Percentiles rank a stretch among this genome's conserved stretches.
These are phyloP conservation scores for Glebionis coronaria DNA, from an alignment of 129 eudicot species.

Conservation along the genomic window DNA sequence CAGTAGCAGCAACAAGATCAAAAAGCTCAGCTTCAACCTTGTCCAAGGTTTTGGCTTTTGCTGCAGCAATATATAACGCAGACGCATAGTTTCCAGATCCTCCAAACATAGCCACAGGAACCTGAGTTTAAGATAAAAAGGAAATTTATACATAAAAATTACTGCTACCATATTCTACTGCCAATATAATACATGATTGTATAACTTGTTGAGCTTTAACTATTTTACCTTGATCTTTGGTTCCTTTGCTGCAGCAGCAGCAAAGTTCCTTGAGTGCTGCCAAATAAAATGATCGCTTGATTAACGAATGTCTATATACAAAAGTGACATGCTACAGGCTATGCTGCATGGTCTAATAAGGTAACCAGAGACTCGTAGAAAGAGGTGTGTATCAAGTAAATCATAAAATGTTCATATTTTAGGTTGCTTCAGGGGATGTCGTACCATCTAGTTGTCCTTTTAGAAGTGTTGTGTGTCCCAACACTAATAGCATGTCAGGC, in stretches of 20 bases:
- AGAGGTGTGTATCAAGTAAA: background rate
- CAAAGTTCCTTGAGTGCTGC: constrained; percentile 63
- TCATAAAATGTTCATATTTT: background rate
- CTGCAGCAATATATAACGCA: constrained; percentile 72
- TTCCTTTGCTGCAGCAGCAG: constrained; percentile 55
- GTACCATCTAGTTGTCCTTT: too few species aligned
- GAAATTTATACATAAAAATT: background rate
- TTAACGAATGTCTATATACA: background rate
- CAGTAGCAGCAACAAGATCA: constrained; percentile 58
- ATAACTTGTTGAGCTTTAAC: constrained; percentile 3
- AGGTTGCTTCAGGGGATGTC: too few species aligned
- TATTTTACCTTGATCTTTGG: constrained; percentile 60
- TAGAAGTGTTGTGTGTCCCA: too few species aligned
- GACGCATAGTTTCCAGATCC: constrained; percentile 84
- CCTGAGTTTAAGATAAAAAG: constrained; percentile 34
- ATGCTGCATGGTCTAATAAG: background rate
- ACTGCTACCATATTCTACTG: background rate
- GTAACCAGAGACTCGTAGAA: background rate
- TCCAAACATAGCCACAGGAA: constrained; percentile 80
- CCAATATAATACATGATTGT: constrained; percentile 10
- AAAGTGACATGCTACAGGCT: background rate
- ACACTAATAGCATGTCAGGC: too few species aligned
- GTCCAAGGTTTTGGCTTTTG: constrained; percentile 62
- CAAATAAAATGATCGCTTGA: constrained; percentile 5
- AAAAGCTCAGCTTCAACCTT: constrained; percentile 77